Evolutionary conservation across 371 early-diverging fungal species (phyloP).

Genomic region (Umbelopsis sp.): DNA sequence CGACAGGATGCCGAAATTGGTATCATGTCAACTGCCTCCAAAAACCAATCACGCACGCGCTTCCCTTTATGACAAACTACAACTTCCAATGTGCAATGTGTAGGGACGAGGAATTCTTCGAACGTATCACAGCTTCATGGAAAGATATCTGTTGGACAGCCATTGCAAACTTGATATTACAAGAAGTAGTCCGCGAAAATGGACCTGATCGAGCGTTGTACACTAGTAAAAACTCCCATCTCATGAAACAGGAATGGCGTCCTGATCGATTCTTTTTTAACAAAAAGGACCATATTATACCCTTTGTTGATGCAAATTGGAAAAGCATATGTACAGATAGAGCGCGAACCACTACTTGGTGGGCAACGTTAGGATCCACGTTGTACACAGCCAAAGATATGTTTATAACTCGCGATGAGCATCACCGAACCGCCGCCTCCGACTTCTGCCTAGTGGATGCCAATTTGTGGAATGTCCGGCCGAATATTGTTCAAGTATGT

Average conservation of each 20-base stretch:
- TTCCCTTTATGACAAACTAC: conserved; percentile 71
- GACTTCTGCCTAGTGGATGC: conserved; percentile 65
- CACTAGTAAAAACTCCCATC: conserved; percentile 56
- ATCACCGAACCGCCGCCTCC: conserved; percentile 66
- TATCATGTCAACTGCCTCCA: conserved; percentile 67
- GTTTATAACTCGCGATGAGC: conserved; percentile 64
- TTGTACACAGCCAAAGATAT: conserved; percentile 66
- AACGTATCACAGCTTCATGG: conserved; percentile 72
- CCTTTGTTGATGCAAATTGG: conserved; percentile 74
- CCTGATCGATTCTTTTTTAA: conserved; percentile 67
- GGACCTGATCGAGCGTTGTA: conserved; percentile 41
- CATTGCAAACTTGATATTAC: conserved; percentile 66
- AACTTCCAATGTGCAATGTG: conserved; percentile 58
- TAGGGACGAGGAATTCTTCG: conserved; percentile 51
- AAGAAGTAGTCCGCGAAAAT: conserved; percentile 50
- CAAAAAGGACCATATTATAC: conserved; percentile 66
- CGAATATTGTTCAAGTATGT: conserved; percentile 47
- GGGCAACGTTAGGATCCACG: conserved; percentile 70
- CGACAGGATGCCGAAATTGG: conserved; percentile 66
- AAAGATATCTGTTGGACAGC: conserved; percentile 71
- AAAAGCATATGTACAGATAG: conserved; percentile 70
- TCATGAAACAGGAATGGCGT: conserved; percentile 51
- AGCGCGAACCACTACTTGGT: conserved; percentile 69
- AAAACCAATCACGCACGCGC: conserved; percentile 49
- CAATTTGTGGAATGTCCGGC: conserved; percentile 68